phyloP scores from a whole-genome alignment of 2,329 filamentous ascomycete genomes.

The Coniochaeta sp. region DNA sequence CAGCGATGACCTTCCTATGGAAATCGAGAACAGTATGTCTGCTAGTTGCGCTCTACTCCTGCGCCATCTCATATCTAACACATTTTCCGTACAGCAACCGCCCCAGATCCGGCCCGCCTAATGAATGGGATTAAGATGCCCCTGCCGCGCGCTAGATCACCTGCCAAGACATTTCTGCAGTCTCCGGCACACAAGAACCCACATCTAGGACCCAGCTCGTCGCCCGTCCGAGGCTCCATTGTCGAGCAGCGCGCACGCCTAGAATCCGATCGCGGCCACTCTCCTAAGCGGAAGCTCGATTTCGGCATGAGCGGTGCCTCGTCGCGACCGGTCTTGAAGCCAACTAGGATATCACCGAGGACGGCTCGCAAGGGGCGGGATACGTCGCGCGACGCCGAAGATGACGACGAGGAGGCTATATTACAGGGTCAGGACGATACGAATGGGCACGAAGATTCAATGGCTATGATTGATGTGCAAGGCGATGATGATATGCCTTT shows the following conservation, averaged over 20 bases:
- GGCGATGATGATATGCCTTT: conserved; percentile 17
- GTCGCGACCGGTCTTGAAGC: conserved; percentile 13
- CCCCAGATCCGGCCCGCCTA: conserved; percentile 44
- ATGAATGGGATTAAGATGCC: conserved; percentile 39
- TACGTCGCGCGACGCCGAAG: conserved; percentile 20
- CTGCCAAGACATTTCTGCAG: conserved; percentile 53
- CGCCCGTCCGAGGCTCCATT: conserved; percentile 34
- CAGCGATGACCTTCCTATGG: conserved; percentile 39
- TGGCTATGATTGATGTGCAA: conserved; percentile 28
- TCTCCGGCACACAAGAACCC: conserved; percentile 57
- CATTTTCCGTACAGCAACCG: conserved; percentile 25
- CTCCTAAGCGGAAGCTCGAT: conserved; percentile 47
- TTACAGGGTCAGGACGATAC: conserved; percentile 15
- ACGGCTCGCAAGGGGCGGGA: background rate
- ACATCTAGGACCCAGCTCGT: conserved; percentile 45
- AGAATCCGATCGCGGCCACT: conserved; percentile 22
- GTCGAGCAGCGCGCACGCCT: conserved; percentile 17
- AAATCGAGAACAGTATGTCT: conserved; percentile 30
- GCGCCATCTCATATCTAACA: conserved; percentile 12
- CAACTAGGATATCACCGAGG: conserved; percentile 13
- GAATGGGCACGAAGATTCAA: conserved; percentile 28
- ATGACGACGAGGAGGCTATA: conserved; percentile 17
- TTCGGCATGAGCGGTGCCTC: conserved; percentile 28
- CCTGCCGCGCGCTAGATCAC: conserved; percentile 43
- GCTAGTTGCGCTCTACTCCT: background rate